Percentiles rank a stretch among this genome's conserved stretches.
Conservation (phyloP, 345 rosid genomes). For the Eucalyptus polybractea region DNA sequence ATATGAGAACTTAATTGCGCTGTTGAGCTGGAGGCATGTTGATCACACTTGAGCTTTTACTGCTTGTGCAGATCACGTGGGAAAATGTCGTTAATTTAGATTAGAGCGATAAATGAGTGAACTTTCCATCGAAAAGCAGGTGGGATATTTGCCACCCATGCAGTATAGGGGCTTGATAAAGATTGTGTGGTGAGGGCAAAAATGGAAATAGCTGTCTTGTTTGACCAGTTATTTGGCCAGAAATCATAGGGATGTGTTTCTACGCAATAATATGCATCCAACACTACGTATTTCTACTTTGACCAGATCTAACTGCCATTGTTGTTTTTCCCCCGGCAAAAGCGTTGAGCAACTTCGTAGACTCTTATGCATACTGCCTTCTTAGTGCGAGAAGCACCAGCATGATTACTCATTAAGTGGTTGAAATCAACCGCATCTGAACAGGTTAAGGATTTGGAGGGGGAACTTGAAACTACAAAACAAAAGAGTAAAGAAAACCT, state of each 20-base stretch:
- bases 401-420: neutral
- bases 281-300: neutral
- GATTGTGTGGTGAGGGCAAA: neutral
- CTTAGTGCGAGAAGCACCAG: neutral
- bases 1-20: neutral
- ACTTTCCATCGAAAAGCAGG: neutral
- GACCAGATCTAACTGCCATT: neutral
- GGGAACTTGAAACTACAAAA: conserved; percentile 79
- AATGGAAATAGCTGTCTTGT: neutral
- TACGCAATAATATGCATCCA: neutral
- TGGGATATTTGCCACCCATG: neutral
- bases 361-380: neutral
- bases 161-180: neutral
- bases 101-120: neutral
- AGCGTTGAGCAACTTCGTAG: neutral
- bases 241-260: neutral
- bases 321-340: neutral
- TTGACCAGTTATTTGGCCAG: neutral
- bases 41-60: neutral
- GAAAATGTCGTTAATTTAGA: neutral
- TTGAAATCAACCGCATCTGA: neutral
- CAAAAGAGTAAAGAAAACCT: conserved; percentile 85
- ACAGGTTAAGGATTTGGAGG: conserved; percentile 93
- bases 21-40: neutral
- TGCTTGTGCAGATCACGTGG: neutral